A percentile compares a stretch with the other conserved stretches of the same genome.
phyloP scores from a whole-genome alignment of 257 asterid species.

The Solanum etuberosum region DNA sequence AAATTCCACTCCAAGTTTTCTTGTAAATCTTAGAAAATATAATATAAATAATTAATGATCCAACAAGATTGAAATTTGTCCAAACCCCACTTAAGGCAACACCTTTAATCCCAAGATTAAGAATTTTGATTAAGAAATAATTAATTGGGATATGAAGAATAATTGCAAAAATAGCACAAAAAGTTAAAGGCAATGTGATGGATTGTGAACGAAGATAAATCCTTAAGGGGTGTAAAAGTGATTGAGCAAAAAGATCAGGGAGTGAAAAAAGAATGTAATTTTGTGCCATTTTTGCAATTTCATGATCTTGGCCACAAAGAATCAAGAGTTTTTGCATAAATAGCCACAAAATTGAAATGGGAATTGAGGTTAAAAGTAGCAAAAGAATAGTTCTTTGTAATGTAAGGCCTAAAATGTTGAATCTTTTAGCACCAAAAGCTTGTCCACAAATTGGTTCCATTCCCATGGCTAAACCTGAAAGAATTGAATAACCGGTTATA shows the following conservation, averaged over 20 bases:
- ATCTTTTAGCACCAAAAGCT: slow-evolving; percentile 25
- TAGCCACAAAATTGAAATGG: slow-evolving; percentile 22
- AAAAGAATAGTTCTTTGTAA: slow-evolving; percentile 22
- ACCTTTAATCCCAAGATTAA: slow-evolving; percentile 24
- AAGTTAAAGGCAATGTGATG: slow-evolving; percentile 28
- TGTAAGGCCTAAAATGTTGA: slow-evolving; percentile 17
- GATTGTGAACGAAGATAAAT: slow-evolving; percentile 30
- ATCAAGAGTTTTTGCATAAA: slow-evolving; percentile 21
- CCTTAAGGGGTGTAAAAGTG: slow-evolving; percentile 25
- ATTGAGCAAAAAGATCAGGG: slow-evolving; percentile 19
- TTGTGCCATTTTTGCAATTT: slow-evolving; percentile 20
- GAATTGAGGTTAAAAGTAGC: slow-evolving; percentile 16
- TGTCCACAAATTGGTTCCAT: slow-evolving; percentile 43
- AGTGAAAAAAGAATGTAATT: slow-evolving; percentile 17
- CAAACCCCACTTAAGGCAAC: slow-evolving; percentile 26
- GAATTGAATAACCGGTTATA: slow-evolving; percentile 31
- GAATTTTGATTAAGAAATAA: slow-evolving; percentile 15
- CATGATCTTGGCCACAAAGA: slow-evolving; percentile 21
- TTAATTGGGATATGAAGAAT: slow-evolving; percentile 22
- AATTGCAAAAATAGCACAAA: slow-evolving; percentile 17
- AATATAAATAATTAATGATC: slow-evolving; percentile 11
- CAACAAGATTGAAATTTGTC: slow-evolving; percentile 28
- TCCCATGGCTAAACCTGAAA: slow-evolving; percentile 30
- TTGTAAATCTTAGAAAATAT: slow-evolving; percentile 1
- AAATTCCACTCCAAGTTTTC: slow-evolving; percentile 23